phyloP scores from a whole-genome alignment of 225 moss, liverwort and hornwort species.

The Pleurozium schreberi region DNA sequence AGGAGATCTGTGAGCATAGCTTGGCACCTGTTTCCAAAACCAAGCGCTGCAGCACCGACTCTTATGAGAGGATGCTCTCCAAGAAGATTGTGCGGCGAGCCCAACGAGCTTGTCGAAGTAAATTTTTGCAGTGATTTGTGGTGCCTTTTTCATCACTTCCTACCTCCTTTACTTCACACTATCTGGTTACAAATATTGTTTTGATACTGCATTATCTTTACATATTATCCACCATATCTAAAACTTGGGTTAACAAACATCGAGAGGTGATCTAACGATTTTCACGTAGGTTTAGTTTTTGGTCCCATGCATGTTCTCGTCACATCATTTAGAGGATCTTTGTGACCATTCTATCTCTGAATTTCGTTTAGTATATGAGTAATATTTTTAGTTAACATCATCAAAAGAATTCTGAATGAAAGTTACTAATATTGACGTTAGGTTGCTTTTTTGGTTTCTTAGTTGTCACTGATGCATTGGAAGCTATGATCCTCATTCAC shows the following conservation, averaged over 20 bases:
- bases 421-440: background rate
- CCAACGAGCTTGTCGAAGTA: slow-evolving; percentile 47
- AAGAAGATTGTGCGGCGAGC: slow-evolving; percentile 58
- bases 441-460: background rate
- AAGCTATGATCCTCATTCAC: background rate
- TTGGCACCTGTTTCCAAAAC: slow-evolving; percentile 14
- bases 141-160: slow-evolving; percentile 21
- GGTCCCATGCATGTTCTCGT: background rate
- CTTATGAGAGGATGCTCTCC: slow-evolving; percentile 46
- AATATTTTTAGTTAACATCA: background rate
- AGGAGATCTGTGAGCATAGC: slow-evolving; percentile 15
- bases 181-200: background rate
- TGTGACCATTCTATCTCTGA: background rate
- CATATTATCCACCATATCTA: background rate
- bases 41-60: slow-evolving; percentile 11
- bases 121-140: slow-evolving; percentile 31
- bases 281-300: background rate
- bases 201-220: background rate
- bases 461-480: background rate
- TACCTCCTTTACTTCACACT: background rate
- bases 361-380: background rate
- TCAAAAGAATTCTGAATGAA: background rate
- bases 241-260: background rate
- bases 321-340: background rate
- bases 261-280: background rate